Percentiles rank a stretch among this genome's conserved stretches.
Conservation (phyloP, 768 basidiomycete species). For the Lactarius sanguifluus region DNA sequence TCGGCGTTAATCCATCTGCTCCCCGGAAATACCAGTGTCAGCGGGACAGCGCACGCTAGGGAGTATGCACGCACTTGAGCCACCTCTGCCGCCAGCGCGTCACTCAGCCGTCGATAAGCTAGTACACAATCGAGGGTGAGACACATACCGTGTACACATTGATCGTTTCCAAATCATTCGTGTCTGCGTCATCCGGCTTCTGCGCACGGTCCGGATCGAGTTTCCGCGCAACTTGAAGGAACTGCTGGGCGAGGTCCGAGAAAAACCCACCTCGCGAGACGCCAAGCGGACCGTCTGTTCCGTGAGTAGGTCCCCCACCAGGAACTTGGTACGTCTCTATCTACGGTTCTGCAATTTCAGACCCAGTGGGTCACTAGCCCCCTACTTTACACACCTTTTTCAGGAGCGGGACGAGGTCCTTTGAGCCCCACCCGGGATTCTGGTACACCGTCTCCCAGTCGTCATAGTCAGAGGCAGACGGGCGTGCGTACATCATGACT, state of each 20-base stretch:
- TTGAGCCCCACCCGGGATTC: conserved; percentile 63
- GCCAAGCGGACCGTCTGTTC: conserved; percentile 47
- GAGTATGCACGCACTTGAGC: conserved; percentile 45
- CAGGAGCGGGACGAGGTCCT: conserved; percentile 55
- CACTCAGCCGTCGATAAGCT: neutral
- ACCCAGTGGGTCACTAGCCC: neutral
- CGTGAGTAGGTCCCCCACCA: conserved; percentile 41
- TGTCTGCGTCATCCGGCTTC: conserved; percentile 26
- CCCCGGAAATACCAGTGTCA: neutral
- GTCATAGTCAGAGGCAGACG: conserved; percentile 63
- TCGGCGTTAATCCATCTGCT: conserved; percentile 52
- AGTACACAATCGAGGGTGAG: neutral
- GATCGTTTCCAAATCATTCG: conserved; percentile 32
- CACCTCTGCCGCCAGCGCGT: conserved; percentile 45
- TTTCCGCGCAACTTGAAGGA: conserved; percentile 31
- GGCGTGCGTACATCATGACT: conserved; percentile 51
- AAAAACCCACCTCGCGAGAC: conserved; percentile 34
- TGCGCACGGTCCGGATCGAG: conserved; percentile 30
- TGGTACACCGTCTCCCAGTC: conserved; percentile 53
- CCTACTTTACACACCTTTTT: conserved; percentile 45
- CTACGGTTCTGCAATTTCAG: conserved; percentile 27
- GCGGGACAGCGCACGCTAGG: neutral
- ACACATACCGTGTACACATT: conserved; percentile 34
- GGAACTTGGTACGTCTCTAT: conserved; percentile 42
- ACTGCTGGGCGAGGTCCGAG: conserved; percentile 33